Percentiles rank a stretch among this genome's conserved stretches.
phyloP scores from a whole-genome alignment of 2,329 filamentous ascomycete species.

The Colletotrichum tabaci region DNA sequence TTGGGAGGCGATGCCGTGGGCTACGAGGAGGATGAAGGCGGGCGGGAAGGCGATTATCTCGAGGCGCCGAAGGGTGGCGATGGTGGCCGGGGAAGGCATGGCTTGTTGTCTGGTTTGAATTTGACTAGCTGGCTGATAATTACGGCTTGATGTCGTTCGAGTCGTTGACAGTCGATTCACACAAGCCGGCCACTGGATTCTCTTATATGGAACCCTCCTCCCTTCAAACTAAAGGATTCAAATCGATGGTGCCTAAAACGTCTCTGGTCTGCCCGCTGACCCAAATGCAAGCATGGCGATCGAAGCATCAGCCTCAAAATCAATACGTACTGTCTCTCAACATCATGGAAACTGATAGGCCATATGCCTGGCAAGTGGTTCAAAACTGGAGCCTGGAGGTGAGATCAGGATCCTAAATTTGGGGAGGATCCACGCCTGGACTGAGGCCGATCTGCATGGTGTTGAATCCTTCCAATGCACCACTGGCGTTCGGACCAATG shows the following conservation, averaged over 20 bases:
- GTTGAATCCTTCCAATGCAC: neutral
- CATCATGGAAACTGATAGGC: neutral
- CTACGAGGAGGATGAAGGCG: slow-evolving; percentile 32
- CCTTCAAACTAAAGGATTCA: neutral
- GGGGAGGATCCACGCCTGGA: neutral
- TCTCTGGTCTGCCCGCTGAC: neutral
- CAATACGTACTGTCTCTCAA: neutral
- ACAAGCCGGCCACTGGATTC: neutral
- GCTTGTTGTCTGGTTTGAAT: neutral
- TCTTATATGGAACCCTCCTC: neutral
- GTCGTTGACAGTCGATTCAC: neutral
- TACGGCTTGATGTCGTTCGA: neutral
- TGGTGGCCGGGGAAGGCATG: slow-evolving; percentile 23
- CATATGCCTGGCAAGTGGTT: neutral
- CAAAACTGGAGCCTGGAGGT: neutral
- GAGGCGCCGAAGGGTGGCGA: slow-evolving; percentile 26
- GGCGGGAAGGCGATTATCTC: slow-evolving; percentile 47
- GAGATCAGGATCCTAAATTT: neutral
- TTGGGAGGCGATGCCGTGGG: slow-evolving; percentile 30
- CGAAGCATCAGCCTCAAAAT: neutral
- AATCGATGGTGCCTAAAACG: neutral
- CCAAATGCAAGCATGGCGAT: neutral
- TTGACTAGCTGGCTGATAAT: neutral
- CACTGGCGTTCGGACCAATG: neutral
- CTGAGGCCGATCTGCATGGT: slow-evolving; percentile 1